Evolutionary conservation across 768 basidiomycete genomes (phyloP).

Genomic region (Boletus edulis): DNA sequence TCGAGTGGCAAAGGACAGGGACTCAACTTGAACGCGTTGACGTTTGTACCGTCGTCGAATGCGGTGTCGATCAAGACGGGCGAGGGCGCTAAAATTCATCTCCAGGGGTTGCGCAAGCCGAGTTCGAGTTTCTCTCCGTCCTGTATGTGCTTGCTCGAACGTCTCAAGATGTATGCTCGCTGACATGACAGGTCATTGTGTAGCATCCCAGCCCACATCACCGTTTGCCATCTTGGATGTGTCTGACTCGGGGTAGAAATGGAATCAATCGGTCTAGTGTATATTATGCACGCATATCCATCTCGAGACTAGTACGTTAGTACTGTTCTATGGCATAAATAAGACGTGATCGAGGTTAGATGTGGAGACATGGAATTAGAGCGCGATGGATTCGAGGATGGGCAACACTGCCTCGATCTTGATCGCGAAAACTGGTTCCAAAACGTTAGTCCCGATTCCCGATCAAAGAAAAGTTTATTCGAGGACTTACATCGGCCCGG

Average conservation of each 20-base stretch:
- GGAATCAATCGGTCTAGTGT: background rate
- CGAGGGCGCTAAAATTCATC: constrained; percentile 14
- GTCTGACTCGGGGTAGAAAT: constrained; percentile 1
- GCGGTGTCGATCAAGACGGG: constrained; percentile 22
- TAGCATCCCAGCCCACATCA: constrained; percentile 26
- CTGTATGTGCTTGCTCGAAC: constrained; percentile 9
- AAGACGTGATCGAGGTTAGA: no score
- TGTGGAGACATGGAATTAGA: background rate
- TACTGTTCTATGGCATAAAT: background rate
- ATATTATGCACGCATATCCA: constrained; percentile 1
- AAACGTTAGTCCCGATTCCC: background rate
- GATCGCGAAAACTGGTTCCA: constrained; percentile 17
- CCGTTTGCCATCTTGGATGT: constrained; percentile 26
- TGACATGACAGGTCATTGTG: background rate
- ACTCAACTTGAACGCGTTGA: constrained; percentile 23
- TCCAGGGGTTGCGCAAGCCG: constrained; percentile 18
- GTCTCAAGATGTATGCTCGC: background rate
- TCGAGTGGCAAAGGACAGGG: background rate
- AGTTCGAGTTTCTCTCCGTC: constrained; percentile 23
- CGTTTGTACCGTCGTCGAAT: constrained; percentile 13
- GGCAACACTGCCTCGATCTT: constrained; percentile 27
- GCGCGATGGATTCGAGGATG: constrained; percentile 20
- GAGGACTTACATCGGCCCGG: constrained; percentile 19
- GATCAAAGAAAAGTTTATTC: background rate
- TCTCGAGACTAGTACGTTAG: background rate